Percentiles rank a stretch among this genome's conserved stretches.
These are phyloP conservation scores for Trichoderma brevicompactum DNA, from an alignment of 2,329 filamentous ascomycete species.

Conservation along the genomic window DNA sequence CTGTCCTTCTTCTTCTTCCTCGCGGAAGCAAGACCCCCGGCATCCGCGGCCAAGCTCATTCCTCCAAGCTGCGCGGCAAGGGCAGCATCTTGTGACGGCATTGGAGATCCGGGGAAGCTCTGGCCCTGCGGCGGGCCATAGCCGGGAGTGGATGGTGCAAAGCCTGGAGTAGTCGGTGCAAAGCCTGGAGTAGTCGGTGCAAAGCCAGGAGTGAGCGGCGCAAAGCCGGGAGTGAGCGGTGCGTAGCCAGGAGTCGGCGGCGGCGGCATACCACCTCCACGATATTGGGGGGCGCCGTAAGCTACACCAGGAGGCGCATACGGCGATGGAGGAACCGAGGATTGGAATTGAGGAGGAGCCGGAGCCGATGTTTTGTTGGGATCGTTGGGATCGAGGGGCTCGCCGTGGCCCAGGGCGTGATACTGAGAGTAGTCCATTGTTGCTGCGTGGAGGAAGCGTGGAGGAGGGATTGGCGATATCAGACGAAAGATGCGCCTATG, in stretches of 20 bases:
- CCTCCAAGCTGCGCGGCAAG: constrained; percentile 77
- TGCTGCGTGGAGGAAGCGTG: constrained; percentile 25
- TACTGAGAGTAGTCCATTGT: constrained; percentile 63
- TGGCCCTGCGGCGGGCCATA: constrained; percentile 41
- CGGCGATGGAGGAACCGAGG: constrained; percentile 56
- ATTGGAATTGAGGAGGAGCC: constrained; percentile 60
- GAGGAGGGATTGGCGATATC: constrained; percentile 31
- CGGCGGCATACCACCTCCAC: constrained; percentile 35
- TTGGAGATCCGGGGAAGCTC: constrained; percentile 35
- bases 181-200: too few relatives aligned
- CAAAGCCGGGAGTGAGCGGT: constrained; percentile 33
- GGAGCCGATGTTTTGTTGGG: constrained; percentile 56
- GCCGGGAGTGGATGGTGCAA: constrained; percentile 31
- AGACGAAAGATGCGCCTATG: constrained; percentile 35
- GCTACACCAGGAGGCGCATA: constrained; percentile 54
- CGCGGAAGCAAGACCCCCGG: constrained; percentile 50
- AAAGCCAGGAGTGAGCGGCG: too few relatives aligned
- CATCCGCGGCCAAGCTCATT: constrained; percentile 62
- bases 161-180: too few relatives aligned
- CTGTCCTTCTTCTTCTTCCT: constrained; percentile 91
- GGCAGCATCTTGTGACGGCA: constrained; percentile 51
- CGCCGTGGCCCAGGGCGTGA: constrained; percentile 61
- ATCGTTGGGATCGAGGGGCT: constrained; percentile 59
- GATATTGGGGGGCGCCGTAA: constrained; percentile 38
- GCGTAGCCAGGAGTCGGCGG: constrained; percentile 39